phyloP scores from a whole-genome alignment of 805 yeast genomes.

The Peterozyma xylosa region DNA sequence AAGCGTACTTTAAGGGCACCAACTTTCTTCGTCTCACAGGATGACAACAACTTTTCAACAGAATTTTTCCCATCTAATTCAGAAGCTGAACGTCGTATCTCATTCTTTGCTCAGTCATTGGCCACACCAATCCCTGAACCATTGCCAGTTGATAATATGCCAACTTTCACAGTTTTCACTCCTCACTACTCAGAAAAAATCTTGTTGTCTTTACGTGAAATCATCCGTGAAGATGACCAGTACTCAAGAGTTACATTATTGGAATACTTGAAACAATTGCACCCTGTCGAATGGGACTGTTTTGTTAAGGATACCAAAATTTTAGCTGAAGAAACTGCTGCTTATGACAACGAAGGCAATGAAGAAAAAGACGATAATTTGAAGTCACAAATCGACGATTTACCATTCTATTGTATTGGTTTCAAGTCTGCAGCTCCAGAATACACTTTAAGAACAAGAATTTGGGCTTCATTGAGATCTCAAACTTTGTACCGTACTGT shows the following conservation, averaged over 20 bases:
- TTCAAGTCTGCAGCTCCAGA: slow-evolving; percentile 97
- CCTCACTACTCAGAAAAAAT: slow-evolving; percentile 97
- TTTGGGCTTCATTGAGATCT: slow-evolving; percentile 97
- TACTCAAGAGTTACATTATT: slow-evolving; percentile 89
- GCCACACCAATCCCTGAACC: slow-evolving; percentile 99
- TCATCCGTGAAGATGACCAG: slow-evolving; percentile 95
- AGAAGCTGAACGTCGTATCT: slow-evolving; percentile 99
- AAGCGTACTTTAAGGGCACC: slow-evolving; percentile 98
- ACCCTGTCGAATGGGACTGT: slow-evolving; percentile 97
- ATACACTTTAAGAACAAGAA: slow-evolving; percentile 90
- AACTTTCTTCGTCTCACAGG: slow-evolving; percentile 96
- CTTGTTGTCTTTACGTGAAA: slow-evolving; percentile 85
- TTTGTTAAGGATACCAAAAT: slow-evolving; percentile 94
- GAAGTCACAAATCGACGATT: slow-evolving; percentile 81
- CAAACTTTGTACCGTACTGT: slow-evolving; percentile 96
- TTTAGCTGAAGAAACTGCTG: slow-evolving; percentile 90
- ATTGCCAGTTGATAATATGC: slow-evolving; percentile 98
- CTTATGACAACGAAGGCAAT: slow-evolving; percentile 51
- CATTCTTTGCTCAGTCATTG: slow-evolving; percentile 97
- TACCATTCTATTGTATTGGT: slow-evolving; percentile 94
- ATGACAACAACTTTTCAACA: slow-evolving; percentile 88
- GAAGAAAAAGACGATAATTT: slow-evolving; percentile 59
- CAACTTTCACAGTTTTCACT: slow-evolving; percentile 92
- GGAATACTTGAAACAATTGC: slow-evolving; percentile 90
- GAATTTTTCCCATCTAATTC: slow-evolving; percentile 96